Evolutionary conservation across 345 rosid species (phyloP), one percentile per base, ranked within the genome.

Genomic region (Acer yangbiense): DNA sequence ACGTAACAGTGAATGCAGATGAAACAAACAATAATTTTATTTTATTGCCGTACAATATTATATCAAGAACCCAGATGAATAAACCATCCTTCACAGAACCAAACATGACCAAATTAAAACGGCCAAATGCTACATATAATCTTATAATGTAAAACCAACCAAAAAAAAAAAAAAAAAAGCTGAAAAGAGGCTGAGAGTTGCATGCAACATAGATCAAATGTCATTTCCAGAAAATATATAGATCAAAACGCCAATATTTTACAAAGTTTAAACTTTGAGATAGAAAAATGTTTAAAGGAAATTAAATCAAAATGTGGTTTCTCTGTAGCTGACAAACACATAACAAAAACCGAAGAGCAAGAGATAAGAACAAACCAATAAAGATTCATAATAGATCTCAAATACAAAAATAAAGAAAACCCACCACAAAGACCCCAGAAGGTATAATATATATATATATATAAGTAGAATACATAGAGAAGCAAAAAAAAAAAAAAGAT

Each of bases 311-410:
- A 78, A 83, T 72, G 80, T 18, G 64, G 65, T 78, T 52, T 20
- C 12, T 18, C 29, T 25, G 27, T 12, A 32, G n/a, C 55, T 10
- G 44, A 21, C 20, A 62, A 73, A 70, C 35, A 55, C 70, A 25
- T 57, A n/a, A 41, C 65, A 48, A 78, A 79, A 87, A 57, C 76
- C 73, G 79, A 18, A 75, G 58, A 65, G 62, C 35, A 78, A 69
- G 68, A 43, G 76, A 78, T 69, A 73, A 82, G 79, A 82, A 71
- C 71, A 77, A 79, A 62, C 41, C 12, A 82, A 67, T 23, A 65
- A 65, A 85, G 78, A 75, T 43, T 76, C 61, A 71, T 55, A 9
- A 79, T 86, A 86, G 90, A 89, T 89, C 91, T 82, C 82, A 79
- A 86, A 84, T n/a, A 69, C 65, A 69, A 29, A 29, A 29, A 3